Evolutionary conservation across 2,329 filamentous ascomycete genomes (phyloP).

Genomic region (Sarocladium strictum): DNA sequence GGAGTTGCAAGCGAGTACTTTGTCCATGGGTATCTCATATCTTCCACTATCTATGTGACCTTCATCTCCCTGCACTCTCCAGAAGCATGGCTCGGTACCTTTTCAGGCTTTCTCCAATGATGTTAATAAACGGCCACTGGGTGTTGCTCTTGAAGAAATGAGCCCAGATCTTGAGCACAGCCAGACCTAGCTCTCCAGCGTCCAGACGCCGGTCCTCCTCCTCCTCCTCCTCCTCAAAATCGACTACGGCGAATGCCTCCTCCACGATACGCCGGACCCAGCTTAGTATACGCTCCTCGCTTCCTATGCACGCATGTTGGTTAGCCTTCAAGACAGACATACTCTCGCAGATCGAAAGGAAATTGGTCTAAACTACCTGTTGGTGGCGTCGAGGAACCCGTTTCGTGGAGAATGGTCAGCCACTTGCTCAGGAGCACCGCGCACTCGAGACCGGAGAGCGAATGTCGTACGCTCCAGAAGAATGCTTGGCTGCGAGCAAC

Average conservation of each 20-base stretch:
- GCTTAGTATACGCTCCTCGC: constrained; percentile 38
- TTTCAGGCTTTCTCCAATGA: constrained; percentile 34
- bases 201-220: constrained; percentile 11
- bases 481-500: constrained; percentile 50
- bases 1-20: too few species aligned
- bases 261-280: constrained; percentile 41
- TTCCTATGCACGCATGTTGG: constrained; percentile 22
- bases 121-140: constrained; percentile 42
- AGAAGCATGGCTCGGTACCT: constrained; percentile 19
- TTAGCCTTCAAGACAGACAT: too few species aligned
- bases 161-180: constrained; percentile 38
- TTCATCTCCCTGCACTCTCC: not conserved
- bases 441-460: constrained; percentile 47
- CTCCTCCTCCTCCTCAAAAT: constrained; percentile 33
- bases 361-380: constrained; percentile 24
- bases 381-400: constrained; percentile 16
- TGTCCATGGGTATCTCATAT: too few species aligned
- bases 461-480: constrained; percentile 52
- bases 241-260: constrained; percentile 33
- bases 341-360: too few species aligned
- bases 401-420: constrained; percentile 25
- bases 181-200: constrained; percentile 27
- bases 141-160: constrained; percentile 42
- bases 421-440: constrained; percentile 48
- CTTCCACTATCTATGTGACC: not conserved